phyloP scores from a whole-genome alignment of 257 asterid species.

The Nyctanthes arbortristis region DNA sequence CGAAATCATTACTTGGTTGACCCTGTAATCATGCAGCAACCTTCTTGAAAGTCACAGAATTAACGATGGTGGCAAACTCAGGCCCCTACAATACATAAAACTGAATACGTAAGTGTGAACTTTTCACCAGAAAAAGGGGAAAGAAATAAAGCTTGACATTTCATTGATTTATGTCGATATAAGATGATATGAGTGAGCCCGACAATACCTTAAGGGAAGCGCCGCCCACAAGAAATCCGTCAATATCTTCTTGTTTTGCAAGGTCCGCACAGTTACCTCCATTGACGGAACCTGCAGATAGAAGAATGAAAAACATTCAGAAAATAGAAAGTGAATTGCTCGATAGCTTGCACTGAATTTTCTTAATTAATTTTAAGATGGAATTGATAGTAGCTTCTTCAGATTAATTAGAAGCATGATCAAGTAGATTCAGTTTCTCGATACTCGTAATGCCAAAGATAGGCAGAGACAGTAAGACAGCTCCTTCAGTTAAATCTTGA shows the following conservation, averaged over 20 bases:
- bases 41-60: conserved; percentile 92
- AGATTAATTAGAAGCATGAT: neutral
- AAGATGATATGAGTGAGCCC: neutral
- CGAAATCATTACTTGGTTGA: conserved; percentile 28
- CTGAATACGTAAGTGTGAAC: neutral
- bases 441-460: neutral
- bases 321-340: conserved; percentile 1
- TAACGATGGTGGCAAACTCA: conserved; percentile 85
- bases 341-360: neutral
- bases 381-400: neutral
- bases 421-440: neutral
- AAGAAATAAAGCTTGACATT: neutral
- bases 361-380: neutral
- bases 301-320: neutral
- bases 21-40: conserved; percentile 64
- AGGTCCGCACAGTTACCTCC: conserved; percentile 91
- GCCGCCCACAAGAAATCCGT: conserved; percentile 91
- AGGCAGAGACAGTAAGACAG: neutral
- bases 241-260: conserved; percentile 85
- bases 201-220: conserved; percentile 87
- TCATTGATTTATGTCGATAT: neutral
- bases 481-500: neutral
- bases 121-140: neutral
- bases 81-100: conserved; percentile 63
- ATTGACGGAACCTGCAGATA: conserved; percentile 83